These are phyloP conservation scores for Serendipita sp. DNA, from an alignment of 768 basidiomycete genomes.

Conservation along the genomic window DNA sequence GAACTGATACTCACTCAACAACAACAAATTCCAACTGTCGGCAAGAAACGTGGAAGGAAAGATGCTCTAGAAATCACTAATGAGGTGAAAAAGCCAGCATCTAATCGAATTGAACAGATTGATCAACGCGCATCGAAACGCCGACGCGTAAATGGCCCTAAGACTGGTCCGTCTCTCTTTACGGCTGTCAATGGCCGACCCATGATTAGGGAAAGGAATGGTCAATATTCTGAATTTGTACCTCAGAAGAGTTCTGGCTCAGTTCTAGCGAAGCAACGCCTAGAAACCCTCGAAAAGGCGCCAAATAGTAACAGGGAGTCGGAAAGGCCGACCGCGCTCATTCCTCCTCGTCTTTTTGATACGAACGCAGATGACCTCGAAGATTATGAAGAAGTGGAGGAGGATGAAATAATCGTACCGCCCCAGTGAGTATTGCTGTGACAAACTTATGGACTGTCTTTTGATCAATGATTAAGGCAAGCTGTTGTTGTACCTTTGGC, in stretches of 20 bases:
- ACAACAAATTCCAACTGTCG: neutral
- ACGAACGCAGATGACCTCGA: neutral
- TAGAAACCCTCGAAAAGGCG: neutral
- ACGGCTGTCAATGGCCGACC: neutral
- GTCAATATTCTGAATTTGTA: neutral
- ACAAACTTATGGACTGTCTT: no score
- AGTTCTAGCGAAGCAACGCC: neutral
- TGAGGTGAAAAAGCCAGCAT: neutral
- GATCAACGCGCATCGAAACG: neutral
- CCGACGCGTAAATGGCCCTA: neutral
- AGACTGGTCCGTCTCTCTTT: neutral
- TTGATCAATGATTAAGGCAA: no score
- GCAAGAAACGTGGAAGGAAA: neutral
- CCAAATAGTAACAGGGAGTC: neutral
- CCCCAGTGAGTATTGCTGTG: no score
- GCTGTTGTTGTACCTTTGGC: no score
- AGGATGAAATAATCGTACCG: neutral
- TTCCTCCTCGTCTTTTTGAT: neutral
- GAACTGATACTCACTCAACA: no score
- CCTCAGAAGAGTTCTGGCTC: neutral
- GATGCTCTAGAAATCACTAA: neutral
- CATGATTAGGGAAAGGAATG: neutral
- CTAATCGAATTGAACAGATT: neutral
- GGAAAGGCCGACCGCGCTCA: neutral
- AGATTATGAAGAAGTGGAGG: conserved; percentile 2